Base-by-base conservation (phyloP, 192 early-diverging fungal genomes). In the Backusella liffmaniae region DNA sequence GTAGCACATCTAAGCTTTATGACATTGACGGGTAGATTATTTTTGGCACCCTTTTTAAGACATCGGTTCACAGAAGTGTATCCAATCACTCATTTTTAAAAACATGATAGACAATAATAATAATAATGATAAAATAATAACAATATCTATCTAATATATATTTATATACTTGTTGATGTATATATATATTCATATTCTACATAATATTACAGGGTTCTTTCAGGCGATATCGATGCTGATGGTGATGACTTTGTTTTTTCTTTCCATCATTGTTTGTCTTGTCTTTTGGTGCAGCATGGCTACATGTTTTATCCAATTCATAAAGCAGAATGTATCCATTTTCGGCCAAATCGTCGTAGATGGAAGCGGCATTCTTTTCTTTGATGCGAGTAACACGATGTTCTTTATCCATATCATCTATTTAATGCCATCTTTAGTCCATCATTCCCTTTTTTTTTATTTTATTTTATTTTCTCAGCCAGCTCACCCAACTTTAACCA, bases 1-100 rank as follows among this genome's bases (percentile, higher is more conserved):
- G 70, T 15, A 0, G 21, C 21, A 26, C 39, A 72, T 8, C 34
- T 72, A 5, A 16, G 26, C 23, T 72, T 72, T 34, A 32, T 72
- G 44, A 30, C 39, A 10, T 49, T 72, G 23, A 72, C 70, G 7
- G 70, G 70, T 3, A 13, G 44, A 49, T 49, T 72, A 16, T 72
- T 72, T 32, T 72, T 72, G 7, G 70, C 70, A 32, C 70, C 70
- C 12, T 49, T 72, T 32, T 42, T 72, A 44, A 46, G 67, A 69
- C 67, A 69, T 69, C 34, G 36, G 1, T 69, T 69, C 21, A 69
- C 67, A 9, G 9, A 69, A 37, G 37, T 69, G 37, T 12, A 41
- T 37, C 36, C 67, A 23, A 41, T 69, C n/a, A 69, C 67, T 37
- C 37, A 37, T 69, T 39, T 39, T 39, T 69, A 36, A 37, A 69